Evolutionary conservation across 805 yeast species (phyloP), one percentile per base, ranked within the genome.

Genomic region (Metschnikowia corniflorae): DNA sequence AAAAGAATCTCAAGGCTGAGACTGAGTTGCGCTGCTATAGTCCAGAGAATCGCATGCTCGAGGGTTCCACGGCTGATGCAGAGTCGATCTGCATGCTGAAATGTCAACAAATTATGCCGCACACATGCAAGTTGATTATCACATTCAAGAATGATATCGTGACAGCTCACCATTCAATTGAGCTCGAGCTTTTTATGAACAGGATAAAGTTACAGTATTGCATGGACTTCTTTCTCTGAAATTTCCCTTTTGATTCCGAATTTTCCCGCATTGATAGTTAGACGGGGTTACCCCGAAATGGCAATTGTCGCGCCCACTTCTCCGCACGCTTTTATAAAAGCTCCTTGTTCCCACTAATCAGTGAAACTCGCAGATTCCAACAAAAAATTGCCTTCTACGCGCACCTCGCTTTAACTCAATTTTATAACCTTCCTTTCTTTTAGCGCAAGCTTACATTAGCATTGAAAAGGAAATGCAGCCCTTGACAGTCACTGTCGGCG

Each of bases 401-500:
- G 7, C 33, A 15, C 20, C 18, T 15, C 16, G 21, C 16, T 16
- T 33, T 8, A 10, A 15, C 28, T 22, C 23, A 5, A 13, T 22
- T 7, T 8, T 16, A 21, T 22, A 21, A 9, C 5, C 26, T 5
- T 7, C n/a, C n/a, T 13, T 5, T 3, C 9, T 21, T 5, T 29
- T 7, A 17, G n/a, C 6, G n/a, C 12, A 18, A 29, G 7, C 14
- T 16, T 4, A 5, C 14, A 24, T 15, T 6, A 6, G 13, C 13
- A 8, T n/a, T n/a, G n/a, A n/a, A n/a, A 26, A 4, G 12, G 17
- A 13, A 35, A 51, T 51, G 57, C 47, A 29, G 5, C 60, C 54
- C 24, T 53, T 63, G 29, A 67, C 71, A 16, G 83, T 79, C 10
- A 77, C 78, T 16, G 85, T 81, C 25, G 89, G 87, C 17, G 78